These are phyloP conservation scores for Teunomyces panamensis DNA, from an alignment of 805 yeast genomes.

Conservation along the genomic window DNA sequence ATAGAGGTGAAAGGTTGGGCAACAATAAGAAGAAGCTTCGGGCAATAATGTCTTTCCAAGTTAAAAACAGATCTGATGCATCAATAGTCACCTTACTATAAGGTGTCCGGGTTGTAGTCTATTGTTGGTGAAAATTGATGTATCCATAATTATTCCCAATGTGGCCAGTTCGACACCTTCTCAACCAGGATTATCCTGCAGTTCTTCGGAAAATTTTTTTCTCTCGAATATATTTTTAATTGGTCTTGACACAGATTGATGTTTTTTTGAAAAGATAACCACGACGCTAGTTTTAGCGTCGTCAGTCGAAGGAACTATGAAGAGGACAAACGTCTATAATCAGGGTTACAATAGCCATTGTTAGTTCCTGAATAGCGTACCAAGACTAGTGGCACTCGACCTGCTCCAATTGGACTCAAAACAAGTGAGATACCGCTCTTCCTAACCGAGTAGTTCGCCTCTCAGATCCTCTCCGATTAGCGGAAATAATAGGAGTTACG, in stretches of 20 bases:
- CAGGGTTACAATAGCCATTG: not conserved
- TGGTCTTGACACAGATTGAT: not conserved
- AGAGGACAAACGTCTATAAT: not conserved
- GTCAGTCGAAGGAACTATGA: not conserved
- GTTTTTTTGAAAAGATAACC: not conserved
- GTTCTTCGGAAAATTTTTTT: too few species aligned
- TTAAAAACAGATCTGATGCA: not conserved
- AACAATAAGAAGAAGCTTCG: too few species aligned
- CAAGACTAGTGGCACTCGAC: not conserved
- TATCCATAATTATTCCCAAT: not conserved
- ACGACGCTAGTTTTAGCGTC: not conserved
- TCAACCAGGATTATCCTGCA: not conserved
- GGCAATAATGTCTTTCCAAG: not conserved
- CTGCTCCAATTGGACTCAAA: not conserved
- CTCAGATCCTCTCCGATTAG: not conserved
- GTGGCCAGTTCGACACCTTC: not conserved
- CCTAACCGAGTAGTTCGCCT: not conserved
- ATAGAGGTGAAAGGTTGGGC: too few species aligned
- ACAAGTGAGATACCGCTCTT: not conserved
- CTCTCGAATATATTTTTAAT: not conserved
- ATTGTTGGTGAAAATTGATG: not conserved
- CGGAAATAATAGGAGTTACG: not conserved
- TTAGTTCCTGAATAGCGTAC: not conserved
- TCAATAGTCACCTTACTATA: not conserved
- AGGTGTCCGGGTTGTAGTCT: not conserved